Evolutionary conservation across 1,284 basidiomycete species (phyloP).

Genomic region (Naganishia albida): DNA sequence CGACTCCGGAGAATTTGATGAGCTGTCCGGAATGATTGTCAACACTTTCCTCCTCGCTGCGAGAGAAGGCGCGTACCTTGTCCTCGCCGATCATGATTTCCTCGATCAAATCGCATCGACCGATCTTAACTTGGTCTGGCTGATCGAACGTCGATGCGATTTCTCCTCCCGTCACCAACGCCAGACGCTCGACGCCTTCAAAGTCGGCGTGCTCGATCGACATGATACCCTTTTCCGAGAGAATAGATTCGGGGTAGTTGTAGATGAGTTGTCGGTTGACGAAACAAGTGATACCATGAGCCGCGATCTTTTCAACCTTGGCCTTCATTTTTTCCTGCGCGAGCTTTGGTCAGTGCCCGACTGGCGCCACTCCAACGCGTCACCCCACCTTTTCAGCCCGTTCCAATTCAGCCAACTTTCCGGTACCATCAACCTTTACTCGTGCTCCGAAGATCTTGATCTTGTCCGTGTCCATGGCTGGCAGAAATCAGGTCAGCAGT

Average conservation of each 20-base stretch:
- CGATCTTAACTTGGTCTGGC: conserved; percentile 90
- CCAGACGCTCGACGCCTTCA: conserved; percentile 94
- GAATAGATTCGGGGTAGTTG: conserved; percentile 95
- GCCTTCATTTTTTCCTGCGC: conserved; percentile 97
- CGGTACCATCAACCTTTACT: conserved; percentile 91
- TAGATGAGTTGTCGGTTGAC: conserved; percentile 99
- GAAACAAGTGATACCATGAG: conserved; percentile 96
- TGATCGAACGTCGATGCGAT: conserved; percentile 94
- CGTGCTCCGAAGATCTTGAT: conserved; percentile 98
- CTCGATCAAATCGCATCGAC: conserved; percentile 91
- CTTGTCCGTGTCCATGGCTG: conserved; percentile 99
- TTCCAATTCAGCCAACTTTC: conserved; percentile 96
- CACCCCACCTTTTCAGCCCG: conserved; percentile 77
- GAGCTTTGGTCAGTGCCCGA: not conserved
- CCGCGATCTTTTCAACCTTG: conserved; percentile 92
- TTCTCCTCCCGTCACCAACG: conserved; percentile 96
- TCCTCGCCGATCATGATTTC: conserved; percentile 99
- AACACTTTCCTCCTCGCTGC: not conserved
- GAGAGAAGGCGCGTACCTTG: conserved; percentile 65
- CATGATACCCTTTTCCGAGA: conserved; percentile 92
- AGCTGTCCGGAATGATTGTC: conserved; percentile 61
- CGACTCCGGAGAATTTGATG: conserved; percentile 98
- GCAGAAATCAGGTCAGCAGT: not conserved
- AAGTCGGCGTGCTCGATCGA: conserved; percentile 99
- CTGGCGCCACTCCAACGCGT: not conserved